phyloP scores from a whole-genome alignment of 495 filamentous ascomycete genomes.

The Penicillium turbatum region DNA sequence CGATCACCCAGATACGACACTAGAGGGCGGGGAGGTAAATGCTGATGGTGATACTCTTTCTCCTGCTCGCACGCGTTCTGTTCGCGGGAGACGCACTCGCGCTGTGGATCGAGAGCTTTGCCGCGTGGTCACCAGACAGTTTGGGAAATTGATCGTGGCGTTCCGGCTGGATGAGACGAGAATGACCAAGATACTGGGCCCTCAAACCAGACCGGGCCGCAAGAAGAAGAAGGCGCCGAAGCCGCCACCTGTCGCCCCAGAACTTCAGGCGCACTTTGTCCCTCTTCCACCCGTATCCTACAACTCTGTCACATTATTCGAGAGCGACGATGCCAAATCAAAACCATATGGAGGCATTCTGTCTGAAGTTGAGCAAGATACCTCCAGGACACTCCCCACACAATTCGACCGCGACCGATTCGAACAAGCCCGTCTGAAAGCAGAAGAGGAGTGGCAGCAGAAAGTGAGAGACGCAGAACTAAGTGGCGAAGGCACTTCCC shows the following conservation, averaged over 20 bases:
- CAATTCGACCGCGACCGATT: conserved; percentile 77
- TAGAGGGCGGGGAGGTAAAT: conserved; percentile 20
- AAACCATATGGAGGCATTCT: conserved; percentile 97
- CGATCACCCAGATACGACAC: conserved; percentile 18
- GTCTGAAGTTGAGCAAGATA: conserved; percentile 84
- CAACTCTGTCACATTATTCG: conserved; percentile 76
- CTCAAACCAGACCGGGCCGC: conserved; percentile 31
- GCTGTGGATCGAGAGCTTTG: conserved; percentile 32
- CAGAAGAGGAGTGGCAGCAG: conserved; percentile 85
- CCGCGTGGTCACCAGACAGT: conserved; percentile 34
- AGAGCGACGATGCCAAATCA: conserved; percentile 80
- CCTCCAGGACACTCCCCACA: conserved; percentile 77
- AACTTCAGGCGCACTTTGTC: conserved; percentile 44
- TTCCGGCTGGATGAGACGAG: conserved; percentile 58
- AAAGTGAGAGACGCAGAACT: conserved; percentile 48
- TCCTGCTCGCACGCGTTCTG: conserved; percentile 29
- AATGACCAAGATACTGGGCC: conserved; percentile 53
- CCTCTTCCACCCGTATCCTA: conserved; percentile 49
- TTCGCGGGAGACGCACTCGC: conserved; percentile 36
- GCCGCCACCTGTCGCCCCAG: conserved; percentile 29
- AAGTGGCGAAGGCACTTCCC: conserved; percentile 44
- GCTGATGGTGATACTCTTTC: conserved; percentile 20
- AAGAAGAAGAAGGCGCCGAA: conserved; percentile 38
- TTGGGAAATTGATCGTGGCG: conserved; percentile 49
- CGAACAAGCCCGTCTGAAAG: conserved; percentile 79